phyloP scores from a whole-genome alignment of 768 basidiomycete genomes.

The Boletus sp. region DNA sequence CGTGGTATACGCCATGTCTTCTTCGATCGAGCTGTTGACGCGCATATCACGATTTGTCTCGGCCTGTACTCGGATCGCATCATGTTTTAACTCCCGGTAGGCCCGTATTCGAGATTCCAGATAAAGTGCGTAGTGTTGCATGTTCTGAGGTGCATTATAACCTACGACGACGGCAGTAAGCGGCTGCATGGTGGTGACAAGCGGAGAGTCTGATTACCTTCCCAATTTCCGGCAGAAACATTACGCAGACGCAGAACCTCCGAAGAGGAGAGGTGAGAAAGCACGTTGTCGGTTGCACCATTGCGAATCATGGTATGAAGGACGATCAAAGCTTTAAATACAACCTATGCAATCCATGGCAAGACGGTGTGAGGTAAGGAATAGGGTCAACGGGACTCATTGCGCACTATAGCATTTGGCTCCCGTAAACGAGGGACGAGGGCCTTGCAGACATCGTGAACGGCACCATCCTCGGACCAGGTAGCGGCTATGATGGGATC shows the following conservation, averaged over 20 bases:
- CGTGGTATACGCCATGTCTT: slow-evolving; percentile 42
- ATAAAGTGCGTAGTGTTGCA: slow-evolving; percentile 85
- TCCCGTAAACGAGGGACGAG: slow-evolving; percentile 83
- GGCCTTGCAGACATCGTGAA: slow-evolving; percentile 91
- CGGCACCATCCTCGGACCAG: slow-evolving; percentile 92
- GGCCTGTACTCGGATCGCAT: slow-evolving; percentile 89
- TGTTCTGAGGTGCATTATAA: slow-evolving; percentile 80
- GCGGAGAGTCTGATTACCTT: slow-evolving; percentile 52
- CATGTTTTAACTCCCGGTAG: slow-evolving; percentile 90
- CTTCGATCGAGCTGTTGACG: slow-evolving; percentile 58
- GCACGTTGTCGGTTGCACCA: slow-evolving; percentile 92
- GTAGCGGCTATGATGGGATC: slow-evolving; percentile 96
- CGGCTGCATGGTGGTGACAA: neutral
- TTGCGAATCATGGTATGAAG: slow-evolving; percentile 96
- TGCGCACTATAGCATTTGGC: slow-evolving; percentile 83
- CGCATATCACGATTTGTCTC: slow-evolving; percentile 89
- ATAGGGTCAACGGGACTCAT: neutral
- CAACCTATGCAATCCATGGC: slow-evolving; percentile 53
- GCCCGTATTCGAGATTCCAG: slow-evolving; percentile 85
- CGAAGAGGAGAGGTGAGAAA: slow-evolving; percentile 75
- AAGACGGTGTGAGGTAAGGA: neutral
- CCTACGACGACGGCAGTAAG: slow-evolving; percentile 44
- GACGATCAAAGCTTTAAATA: slow-evolving; percentile 97
- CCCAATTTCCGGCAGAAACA: slow-evolving; percentile 80
- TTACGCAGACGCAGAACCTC: slow-evolving; percentile 83